Evolutionary conservation across 495 filamentous ascomycete genomes (phyloP).

Genomic region (Mytilinidion resinicola): DNA sequence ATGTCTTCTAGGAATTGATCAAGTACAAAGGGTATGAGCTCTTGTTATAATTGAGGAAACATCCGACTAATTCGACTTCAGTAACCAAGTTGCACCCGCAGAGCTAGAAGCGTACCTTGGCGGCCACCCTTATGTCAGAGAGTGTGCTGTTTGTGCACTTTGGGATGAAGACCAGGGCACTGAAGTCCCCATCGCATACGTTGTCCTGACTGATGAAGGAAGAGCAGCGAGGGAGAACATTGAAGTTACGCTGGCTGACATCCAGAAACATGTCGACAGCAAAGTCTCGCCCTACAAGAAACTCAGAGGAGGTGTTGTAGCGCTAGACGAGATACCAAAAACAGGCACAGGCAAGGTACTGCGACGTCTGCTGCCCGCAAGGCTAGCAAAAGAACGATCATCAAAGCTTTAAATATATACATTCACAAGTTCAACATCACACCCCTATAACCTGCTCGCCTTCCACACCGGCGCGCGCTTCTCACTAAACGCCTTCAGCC

Average conservation of each 20-base stretch:
- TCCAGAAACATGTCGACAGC: slow-evolving; percentile 2
- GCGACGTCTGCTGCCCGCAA: slow-evolving; percentile 4
- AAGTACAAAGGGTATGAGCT: slow-evolving; percentile 36
- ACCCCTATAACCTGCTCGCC: slow-evolving; percentile 5
- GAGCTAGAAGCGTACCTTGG: slow-evolving; percentile 42
- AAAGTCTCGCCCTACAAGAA: slow-evolving; percentile 15
- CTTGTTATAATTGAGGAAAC: background rate
- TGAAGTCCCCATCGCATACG: slow-evolving; percentile 13
- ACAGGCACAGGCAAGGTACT: slow-evolving; percentile 10
- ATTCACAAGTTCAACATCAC: background rate
- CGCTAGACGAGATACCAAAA: slow-evolving; percentile 4
- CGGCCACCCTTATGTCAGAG: slow-evolving; percentile 33
- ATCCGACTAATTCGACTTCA: background rate
- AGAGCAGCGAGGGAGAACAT: slow-evolving; percentile 14
- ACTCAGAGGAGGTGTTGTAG: slow-evolving; percentile 10
- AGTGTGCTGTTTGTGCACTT: slow-evolving; percentile 37
- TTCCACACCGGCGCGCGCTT: slow-evolving; percentile 40
- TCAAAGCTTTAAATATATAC: slow-evolving; percentile 1
- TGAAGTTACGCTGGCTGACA: background rate
- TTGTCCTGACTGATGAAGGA: background rate
- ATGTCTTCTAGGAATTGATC: slow-evolving; percentile 26
- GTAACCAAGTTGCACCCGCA: slow-evolving; percentile 40
- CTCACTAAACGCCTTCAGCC: slow-evolving; percentile 37
- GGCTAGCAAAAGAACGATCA: slow-evolving; percentile 4
- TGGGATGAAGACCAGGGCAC: slow-evolving; percentile 14